A percentile compares a stretch with the other conserved stretches of the same genome.
Evolutionary conservation across 208 protist species (phyloP).

Genomic region (Crithidia expoeki): DNA sequence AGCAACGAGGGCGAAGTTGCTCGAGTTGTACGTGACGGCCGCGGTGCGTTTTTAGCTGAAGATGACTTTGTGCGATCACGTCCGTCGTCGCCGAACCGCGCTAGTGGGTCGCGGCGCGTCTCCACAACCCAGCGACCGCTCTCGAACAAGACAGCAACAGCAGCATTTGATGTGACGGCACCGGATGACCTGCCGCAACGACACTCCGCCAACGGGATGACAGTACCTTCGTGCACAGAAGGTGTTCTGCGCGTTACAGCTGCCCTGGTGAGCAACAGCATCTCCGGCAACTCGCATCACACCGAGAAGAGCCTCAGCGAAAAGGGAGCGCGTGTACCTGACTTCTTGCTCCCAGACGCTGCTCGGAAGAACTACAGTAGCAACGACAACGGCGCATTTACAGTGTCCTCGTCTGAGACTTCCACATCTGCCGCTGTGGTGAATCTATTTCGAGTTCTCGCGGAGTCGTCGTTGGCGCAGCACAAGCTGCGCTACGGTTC

Average conservation of each 20-base stretch:
- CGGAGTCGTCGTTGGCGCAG: slow-evolving; percentile 68
- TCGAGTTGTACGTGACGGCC: not conserved
- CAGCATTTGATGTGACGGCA: too few species aligned
- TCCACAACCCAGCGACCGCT: not conserved
- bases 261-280: slow-evolving; percentile 65
- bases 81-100: slow-evolving; percentile 17
- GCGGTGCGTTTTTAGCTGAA: not conserved
- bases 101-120: not conserved
- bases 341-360: slow-evolving; percentile 22
- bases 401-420: not conserved
- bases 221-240: slow-evolving; percentile 48
- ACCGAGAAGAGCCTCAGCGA: slow-evolving; percentile 42
- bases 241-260: slow-evolving; percentile 55
- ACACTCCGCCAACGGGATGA: too few species aligned
- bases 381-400: slow-evolving; percentile 2
- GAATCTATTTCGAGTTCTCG: slow-evolving; percentile 63
- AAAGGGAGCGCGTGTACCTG: slow-evolving; percentile 48
- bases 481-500: slow-evolving; percentile 66
- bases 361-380: not conserved
- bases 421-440: slow-evolving; percentile 23
- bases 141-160: too few species aligned
- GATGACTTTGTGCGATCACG: slow-evolving; percentile 20
- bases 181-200: too few species aligned
- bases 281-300: slow-evolving; percentile 66
- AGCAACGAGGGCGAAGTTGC: not conserved